Evolutionary conservation across 352 stramenopile species (phyloP), one percentile per base, ranked within the genome.

Genomic region (Phytopythium aichiense): DNA sequence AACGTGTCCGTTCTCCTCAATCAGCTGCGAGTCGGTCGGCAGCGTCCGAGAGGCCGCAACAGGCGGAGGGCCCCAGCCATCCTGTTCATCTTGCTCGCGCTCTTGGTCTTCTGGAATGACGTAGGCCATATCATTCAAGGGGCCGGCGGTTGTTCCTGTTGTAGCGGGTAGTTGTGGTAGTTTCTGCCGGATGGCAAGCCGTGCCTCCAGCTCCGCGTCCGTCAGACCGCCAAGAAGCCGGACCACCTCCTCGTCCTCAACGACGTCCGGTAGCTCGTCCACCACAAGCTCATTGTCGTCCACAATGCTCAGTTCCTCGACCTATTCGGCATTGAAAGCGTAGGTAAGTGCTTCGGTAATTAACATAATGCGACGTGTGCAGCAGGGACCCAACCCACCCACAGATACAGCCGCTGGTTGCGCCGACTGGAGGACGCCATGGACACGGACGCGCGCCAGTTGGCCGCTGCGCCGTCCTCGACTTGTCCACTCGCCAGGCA

Each of bases 61-160:
- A 11, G 45, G 53, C 12, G 56, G 58, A 22, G 18, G 54, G 0
- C 64, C 72, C 83, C 83, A 92, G 1, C 71, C 82, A 16, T 88
- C 81, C 46, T 89, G 77, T 12, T 69, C 65, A 38, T 86, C 72
- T 38, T 90, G 46, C 33, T 77, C 64, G 33, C 68, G 69, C 52
- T 87, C 76, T 57, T 91, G 79, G 4, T 90, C 79, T 53, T 86
- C 72, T 1, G 77, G 73, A 30, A 92, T 88, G 22, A 83, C 64
- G 56, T 67, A 81, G 18, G 89, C 83, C 58, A 82, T 73, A 12
- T 90, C 83, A 31, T 78, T 30, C 18, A 90, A 46, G 16, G 25
- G 18, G 16, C 25, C 25, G 11, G 53, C 22, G 15, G 23, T 20
- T 48, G 61, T 9, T 23, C 13, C 45, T n/a, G 35, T 7, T 16